Percentiles rank a stretch among this genome's conserved stretches.
Evolutionary conservation across 1,284 basidiomycete genomes (phyloP).

Genomic region (Dichomitus squalens): DNA sequence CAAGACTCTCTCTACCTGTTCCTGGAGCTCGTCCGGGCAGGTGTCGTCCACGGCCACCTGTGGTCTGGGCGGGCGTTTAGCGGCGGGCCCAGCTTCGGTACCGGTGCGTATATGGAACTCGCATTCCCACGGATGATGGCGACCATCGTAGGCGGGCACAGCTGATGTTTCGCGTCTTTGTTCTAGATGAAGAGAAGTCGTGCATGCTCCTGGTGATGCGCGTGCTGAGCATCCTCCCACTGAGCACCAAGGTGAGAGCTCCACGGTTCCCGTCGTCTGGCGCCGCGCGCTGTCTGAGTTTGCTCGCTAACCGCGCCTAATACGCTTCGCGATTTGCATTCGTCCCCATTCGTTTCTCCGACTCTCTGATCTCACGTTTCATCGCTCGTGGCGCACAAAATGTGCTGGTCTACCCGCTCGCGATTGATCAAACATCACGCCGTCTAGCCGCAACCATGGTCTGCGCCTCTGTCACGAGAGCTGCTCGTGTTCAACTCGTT

Average conservation of each 20-base stretch:
- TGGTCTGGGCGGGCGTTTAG: slow-evolving; percentile 90
- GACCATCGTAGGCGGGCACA: slow-evolving; percentile 17
- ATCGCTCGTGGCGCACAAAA: neutral
- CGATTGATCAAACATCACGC: neutral
- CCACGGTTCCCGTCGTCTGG: slow-evolving; percentile 9
- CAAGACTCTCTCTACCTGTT: slow-evolving; percentile 95
- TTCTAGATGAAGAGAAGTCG: slow-evolving; percentile 83
- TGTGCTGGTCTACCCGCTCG: neutral
- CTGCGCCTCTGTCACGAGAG: slow-evolving; percentile 93
- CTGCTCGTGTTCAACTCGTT: slow-evolving; percentile 98
- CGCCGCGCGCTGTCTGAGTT: slow-evolving; percentile 1
- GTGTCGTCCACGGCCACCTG: slow-evolving; percentile 91
- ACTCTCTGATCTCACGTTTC: slow-evolving; percentile 9
- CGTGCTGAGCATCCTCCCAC: slow-evolving; percentile 89
- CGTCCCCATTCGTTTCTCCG: slow-evolving; percentile 4
- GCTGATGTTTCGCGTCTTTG: slow-evolving; percentile 12
- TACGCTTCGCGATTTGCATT: slow-evolving; percentile 4
- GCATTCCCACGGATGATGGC: slow-evolving; percentile 29
- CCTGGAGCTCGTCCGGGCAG: slow-evolving; percentile 90
- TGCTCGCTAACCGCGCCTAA: slow-evolving; percentile 6
- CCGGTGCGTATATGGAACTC: slow-evolving; percentile 52
- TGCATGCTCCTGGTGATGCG: slow-evolving; percentile 96
- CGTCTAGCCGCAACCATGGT: slow-evolving; percentile 80
- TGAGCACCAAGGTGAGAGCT: slow-evolving; percentile 82
- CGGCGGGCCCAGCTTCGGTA: slow-evolving; percentile 94